These are phyloP conservation scores for Pleurozium schreberi DNA, from an alignment of 225 moss, liverwort and hornwort genomes.

Conservation along the genomic window DNA sequence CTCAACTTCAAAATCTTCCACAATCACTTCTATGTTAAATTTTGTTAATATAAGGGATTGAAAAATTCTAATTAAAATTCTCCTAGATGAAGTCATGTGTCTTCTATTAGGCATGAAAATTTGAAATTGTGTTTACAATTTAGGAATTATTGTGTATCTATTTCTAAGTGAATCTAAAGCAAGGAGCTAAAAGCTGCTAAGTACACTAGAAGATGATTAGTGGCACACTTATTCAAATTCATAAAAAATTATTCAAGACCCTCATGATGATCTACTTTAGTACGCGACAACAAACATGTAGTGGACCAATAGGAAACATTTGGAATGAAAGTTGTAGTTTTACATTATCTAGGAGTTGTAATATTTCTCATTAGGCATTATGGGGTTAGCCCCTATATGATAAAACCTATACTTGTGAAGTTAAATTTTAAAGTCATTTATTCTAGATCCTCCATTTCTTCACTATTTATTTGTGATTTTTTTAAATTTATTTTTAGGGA, in stretches of 20 bases:
- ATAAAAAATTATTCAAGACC: not conserved
- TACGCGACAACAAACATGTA: no score
- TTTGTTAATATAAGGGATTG: rapidly evolving
- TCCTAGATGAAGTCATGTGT: not conserved
- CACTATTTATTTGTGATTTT: not conserved
- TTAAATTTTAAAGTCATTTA: not conserved
- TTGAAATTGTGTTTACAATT: rapidly evolving
- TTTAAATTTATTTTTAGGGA: rapidly evolving
- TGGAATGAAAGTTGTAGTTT: not conserved
- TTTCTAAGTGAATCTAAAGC: not conserved
- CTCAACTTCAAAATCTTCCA: not conserved
- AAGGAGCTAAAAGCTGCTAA: not conserved
- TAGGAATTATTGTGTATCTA: no score
- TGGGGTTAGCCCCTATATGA: rapidly evolving
- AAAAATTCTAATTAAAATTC: not conserved
- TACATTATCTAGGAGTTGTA: rapidly evolving
- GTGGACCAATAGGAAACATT: not conserved
- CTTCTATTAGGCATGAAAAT: not conserved
- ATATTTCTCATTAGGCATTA: not conserved
- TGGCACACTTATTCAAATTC: not conserved
- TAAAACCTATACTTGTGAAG: rapidly evolving
- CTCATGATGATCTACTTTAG: rapidly evolving
- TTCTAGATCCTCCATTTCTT: not conserved
- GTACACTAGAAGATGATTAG: not conserved
- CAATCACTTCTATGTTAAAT: not conserved